Conservation (phyloP, 441 rosid genomes). For the Brassica balearica region DNA sequence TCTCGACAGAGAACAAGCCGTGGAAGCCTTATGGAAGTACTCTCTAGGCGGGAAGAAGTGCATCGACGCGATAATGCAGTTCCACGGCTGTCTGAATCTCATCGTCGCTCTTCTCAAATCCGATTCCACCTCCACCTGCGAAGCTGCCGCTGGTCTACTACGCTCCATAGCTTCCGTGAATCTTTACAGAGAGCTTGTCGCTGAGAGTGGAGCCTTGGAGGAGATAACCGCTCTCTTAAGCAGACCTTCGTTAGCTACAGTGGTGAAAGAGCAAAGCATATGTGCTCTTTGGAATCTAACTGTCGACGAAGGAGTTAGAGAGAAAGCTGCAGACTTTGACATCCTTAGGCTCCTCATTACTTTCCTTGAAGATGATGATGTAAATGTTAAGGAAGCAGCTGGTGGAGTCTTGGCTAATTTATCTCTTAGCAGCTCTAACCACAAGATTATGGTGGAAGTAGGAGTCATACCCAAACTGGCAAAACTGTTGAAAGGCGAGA, state of each 20-base stretch:
- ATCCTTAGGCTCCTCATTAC: conserved; percentile 62
- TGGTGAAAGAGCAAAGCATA: conserved; percentile 80
- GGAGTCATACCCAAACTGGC: conserved; percentile 80
- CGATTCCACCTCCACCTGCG: conserved; percentile 60
- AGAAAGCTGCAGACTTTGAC: conserved; percentile 63
- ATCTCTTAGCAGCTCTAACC: conserved; percentile 64
- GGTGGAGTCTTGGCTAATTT: conserved; percentile 86
- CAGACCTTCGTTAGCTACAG: conserved; percentile 66
- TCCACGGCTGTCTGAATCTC: conserved; percentile 78
- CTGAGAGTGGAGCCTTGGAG: conserved; percentile 82
- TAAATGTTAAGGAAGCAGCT: conserved; percentile 75
- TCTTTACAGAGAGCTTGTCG: conserved; percentile 72
- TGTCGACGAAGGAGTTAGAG: conserved; percentile 70
- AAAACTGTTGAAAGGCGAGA: conserved; percentile 55
- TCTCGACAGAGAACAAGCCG: conserved; percentile 82
- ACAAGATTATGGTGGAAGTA: conserved; percentile 69
- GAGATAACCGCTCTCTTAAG: conserved; percentile 68
- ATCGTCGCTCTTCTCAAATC: conserved; percentile 73
- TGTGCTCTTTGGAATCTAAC: conserved; percentile 85
- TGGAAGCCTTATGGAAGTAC: conserved; percentile 76
- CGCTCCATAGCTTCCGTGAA: conserved; percentile 70
- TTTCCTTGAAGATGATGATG: conserved; percentile 69
- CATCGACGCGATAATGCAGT: conserved; percentile 76
- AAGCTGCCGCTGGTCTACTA: conserved; percentile 89
- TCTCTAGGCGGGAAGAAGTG: conserved; percentile 82